Conservation (phyloP, 805 yeast genomes). For the Lachancea kluyveri region DNA sequence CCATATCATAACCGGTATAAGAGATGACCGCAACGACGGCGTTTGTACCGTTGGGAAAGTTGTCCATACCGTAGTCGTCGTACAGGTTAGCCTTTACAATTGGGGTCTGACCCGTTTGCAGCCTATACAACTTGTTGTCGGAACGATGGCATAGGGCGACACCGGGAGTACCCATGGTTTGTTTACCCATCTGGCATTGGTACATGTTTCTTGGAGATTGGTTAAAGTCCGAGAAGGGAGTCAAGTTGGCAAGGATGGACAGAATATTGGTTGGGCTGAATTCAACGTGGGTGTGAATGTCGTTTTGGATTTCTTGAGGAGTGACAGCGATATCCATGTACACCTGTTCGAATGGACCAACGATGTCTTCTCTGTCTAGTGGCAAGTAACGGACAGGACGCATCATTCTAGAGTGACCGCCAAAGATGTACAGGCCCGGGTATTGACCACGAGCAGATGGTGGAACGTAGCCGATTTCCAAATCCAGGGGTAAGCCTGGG, state of each 20-base stretch:
- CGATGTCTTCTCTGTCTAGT: constrained; percentile 70
- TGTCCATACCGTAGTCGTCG: constrained; percentile 96
- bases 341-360: constrained; percentile 98
- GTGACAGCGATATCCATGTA: constrained; percentile 95
- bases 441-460: constrained; percentile 95
- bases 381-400: constrained; percentile 94
- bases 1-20: constrained; percentile 99
- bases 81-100: constrained; percentile 89
- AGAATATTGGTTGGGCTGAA: constrained; percentile 90
- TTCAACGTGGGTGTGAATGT: constrained; percentile 89
- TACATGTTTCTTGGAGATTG: constrained; percentile 99
- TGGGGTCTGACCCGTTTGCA: constrained; percentile 96
- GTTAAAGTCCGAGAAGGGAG: constrained; percentile 97
- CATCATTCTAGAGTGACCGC: constrained; percentile 91
- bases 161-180: constrained; percentile 99
- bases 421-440: constrained; percentile 89
- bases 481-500: constrained; percentile 66
- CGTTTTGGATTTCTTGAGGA: constrained; percentile 78
- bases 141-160: constrained; percentile 88
- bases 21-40: constrained; percentile 99
- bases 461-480: constrained; percentile 94
- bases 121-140: constrained; percentile 87
- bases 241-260: constrained; percentile 91
- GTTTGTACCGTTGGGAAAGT: constrained; percentile 96
- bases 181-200: constrained; percentile 99